Evolutionary conservation across 2,329 filamentous ascomycete genomes (phyloP).

Genomic region (Exophiala viscosa): DNA sequence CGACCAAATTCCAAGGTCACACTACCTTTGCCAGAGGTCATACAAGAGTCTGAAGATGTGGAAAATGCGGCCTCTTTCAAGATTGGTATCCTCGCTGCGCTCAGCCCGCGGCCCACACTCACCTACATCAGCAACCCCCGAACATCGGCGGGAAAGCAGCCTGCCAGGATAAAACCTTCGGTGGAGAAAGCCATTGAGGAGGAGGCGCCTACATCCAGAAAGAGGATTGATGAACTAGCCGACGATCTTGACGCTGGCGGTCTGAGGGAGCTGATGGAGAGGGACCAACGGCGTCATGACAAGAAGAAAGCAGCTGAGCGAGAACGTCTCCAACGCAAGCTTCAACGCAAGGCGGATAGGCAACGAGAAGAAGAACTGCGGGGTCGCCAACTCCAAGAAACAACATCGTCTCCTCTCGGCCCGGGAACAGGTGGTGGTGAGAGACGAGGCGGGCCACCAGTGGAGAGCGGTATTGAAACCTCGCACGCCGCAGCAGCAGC

Average conservation of each 20-base stretch:
- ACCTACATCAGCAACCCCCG: conserved; percentile 67
- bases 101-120: conserved; percentile 80
- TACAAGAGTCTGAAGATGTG: conserved; percentile 66
- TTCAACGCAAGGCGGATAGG: conserved; percentile 49
- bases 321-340: conserved; percentile 53
- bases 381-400: conserved; percentile 3
- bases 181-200: conserved; percentile 51
- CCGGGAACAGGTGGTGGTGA: conserved; percentile 51
- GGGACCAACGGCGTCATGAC: conserved; percentile 76
- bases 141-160: conserved; percentile 45
- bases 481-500: conserved; percentile 7
- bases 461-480: conserved; percentile 12
- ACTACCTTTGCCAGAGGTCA: conserved; percentile 67
- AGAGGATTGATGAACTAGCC: conserved; percentile 65
- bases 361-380: conserved; percentile 55
- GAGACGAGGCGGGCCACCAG: conserved; percentile 4
- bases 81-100: conserved; percentile 72
- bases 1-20: conserved; percentile 69
- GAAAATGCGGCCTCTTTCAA: conserved; percentile 75
- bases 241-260: conserved; percentile 82
- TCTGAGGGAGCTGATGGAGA: conserved; percentile 81
- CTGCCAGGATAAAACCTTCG: conserved; percentile 15
- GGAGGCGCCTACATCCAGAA: conserved; percentile 59
- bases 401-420: conserved; percentile 33
- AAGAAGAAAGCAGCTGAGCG: conserved; percentile 69